Evolutionary conservation across 768 basidiomycete species (phyloP), one percentile per base, ranked within the genome.

Genomic region (Rhodotorula diobovata): DNA sequence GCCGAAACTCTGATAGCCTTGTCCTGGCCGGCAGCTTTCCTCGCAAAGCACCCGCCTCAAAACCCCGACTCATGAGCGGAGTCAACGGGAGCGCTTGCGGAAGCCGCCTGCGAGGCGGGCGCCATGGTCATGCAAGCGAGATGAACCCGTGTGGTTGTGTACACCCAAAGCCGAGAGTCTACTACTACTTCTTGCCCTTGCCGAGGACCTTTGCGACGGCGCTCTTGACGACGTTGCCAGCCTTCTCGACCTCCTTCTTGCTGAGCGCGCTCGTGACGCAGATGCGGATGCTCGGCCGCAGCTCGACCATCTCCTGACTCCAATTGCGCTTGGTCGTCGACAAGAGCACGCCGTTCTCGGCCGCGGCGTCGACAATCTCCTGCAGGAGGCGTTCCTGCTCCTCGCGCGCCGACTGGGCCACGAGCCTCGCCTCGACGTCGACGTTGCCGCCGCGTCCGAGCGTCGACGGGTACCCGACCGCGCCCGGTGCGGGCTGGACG

Each of bases 221-320:
- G 41, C 84, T 83, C 82, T 89, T 91, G 67, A 99, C 80, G 30
- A 89, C 85, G 34, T 81, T 82, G 12, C 88, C 86, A 7, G 93
- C 90, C 83, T 92, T 94, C 84, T 96, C 93, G 65, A 88, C 86
- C 76, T 98, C 96, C 82, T 94, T 95, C 85, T 84, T 89, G 35
- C 88, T 87, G 74, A 97, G 80, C 23, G 87, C 92, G 23, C 87
- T 85, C 10, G 86, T 88, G 71, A 94, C 82, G 34, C 89, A 88
- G n/a, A 98, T 82, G 71, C 91, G 86, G 70, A 98, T 87, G 76
- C 89, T 91, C 48, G 96, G 93, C 57, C 88, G 84, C 25, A 87
- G 84, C 79, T 96, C 92, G 25, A 86, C 82, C 72, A 86, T 82
- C 83, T 99, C 95, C 81, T 96, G 93, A 11, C 70, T 66, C 73